Base-by-base conservation (phyloP, 129 eudicot species). In the Cynara cardunculus region DNA sequence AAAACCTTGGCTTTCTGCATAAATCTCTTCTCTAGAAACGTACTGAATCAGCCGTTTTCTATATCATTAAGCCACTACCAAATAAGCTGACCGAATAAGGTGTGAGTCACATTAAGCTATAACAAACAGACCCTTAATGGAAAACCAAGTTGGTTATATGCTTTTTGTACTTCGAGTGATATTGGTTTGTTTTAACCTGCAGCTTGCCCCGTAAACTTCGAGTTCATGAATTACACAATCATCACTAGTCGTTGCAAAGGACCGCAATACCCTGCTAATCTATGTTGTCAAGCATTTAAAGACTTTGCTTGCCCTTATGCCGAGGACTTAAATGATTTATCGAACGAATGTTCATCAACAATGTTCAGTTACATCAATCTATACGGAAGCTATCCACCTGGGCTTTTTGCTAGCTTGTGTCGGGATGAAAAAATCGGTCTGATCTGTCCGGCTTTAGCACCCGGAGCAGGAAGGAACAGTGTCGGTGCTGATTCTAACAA, bases 161-260 rank as follows among this genome's bases (percentile, higher is more conserved):
- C 14, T 56, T 61, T 9, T n/a, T 35, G 72, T n/a, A n/a, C 46
- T 59, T 67, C 19, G 34, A 2, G 10, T 31, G 62, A 56, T 46
- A 21, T 31, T 49, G 12, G n/a, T n/a, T 37, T 39, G 65, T 49
- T 44, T 73, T 1, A 39, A 32, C 77, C 22, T 83, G 78, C 94
- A 93, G 98, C 87, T 35, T 93, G 97, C 72, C 93, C 94, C 35
- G 86, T 86, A n/a, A 81, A 87, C 82, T 87, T 91, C n/a, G 97
- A 91, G 83, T 65, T 74, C 74, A 62, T 76, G 86, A 91, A 91
- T 82, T 91, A 91, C 87, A 84, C 92, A 2, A 80, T 86, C 81
- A 82, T 91, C 75, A 91, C 92, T 10, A 87, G 90, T 83, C 82
- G 68, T 53, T 92, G 97, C 94, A 88, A 88, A 70, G 97, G 94